Evolutionary conservation across 208 protist species (phyloP), one percentile per base, ranked within the genome.

Genomic region (Leishmania aethiopica): DNA sequence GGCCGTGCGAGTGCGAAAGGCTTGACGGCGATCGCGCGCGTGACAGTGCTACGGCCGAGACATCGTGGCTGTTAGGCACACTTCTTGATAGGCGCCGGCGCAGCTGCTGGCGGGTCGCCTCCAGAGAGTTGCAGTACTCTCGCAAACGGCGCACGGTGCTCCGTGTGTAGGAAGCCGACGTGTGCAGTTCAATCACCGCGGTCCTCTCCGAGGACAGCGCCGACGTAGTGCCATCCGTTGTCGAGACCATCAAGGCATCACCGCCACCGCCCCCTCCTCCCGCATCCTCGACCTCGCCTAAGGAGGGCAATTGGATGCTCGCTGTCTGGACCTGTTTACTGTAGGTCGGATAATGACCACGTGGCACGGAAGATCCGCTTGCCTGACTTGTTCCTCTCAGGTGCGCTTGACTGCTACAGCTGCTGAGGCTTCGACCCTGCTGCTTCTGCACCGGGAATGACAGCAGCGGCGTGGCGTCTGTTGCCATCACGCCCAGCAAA

Each of bases 141-240:
- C 78, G 87, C 25, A 92, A 80, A 28, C 89, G 89, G 2, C 75
- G 82, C 75, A 92, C 87, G 19, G 86, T 87, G 42, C 62, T 57
- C 35, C 75, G 77, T 19, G 71, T 84, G 83, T 92, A 92, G 19
- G 84, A 57, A 32, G 72, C 45, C 0, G 77, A 77, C 0, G 89
- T 92, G 85, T 92, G 89, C 47, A 92, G 79, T 71, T 90, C 86
- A 57, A 92, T 88, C 11, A 92, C 69, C 17, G 89, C 60, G 32
- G 81, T 86, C 2, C 86, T 82, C 64, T 82, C 80, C 40, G 76
- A 32, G 2, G 82, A 82, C 40, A 64, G 35, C 42, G 37, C 53
- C 49, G 81, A 66, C 35, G 37, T 22, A 51, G 40, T 51, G 42
- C 72, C 53, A 47, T 81, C 82, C 35, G 47, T 7, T 47, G 75